Conservation (phyloP, 23 red algal genomes). For the Gracilaria gracilis region DNA sequence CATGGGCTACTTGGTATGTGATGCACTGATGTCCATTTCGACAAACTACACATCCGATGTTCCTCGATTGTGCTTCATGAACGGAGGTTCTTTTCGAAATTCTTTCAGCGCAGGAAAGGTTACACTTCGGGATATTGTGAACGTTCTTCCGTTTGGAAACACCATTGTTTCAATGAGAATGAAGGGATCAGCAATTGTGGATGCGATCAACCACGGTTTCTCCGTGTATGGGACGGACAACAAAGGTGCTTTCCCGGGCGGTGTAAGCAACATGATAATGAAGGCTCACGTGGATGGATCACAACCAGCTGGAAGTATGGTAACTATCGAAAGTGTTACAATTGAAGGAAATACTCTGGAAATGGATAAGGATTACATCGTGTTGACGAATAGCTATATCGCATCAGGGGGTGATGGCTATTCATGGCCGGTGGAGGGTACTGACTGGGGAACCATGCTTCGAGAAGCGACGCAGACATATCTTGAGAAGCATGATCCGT, state of each 20-base stretch:
- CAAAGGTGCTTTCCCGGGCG: background rate
- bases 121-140: constrained; percentile 48
- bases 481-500: constrained; percentile 52
- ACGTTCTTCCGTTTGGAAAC: constrained; percentile 66
- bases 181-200: constrained; percentile 34
- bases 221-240: constrained; percentile 10
- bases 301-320: constrained; percentile 21
- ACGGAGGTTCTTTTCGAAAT: constrained; percentile 42
- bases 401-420: constrained; percentile 53
- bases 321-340: constrained; percentile 15
- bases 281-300: constrained; percentile 41
- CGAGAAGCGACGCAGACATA: constrained; percentile 41
- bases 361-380: constrained; percentile 10
- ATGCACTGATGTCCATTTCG: constrained; percentile 33
- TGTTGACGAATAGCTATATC: constrained; percentile 52
- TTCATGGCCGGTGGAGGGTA: constrained; percentile 32
- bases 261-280: constrained; percentile 32
- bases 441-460: constrained; percentile 46
- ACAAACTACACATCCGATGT: background rate
- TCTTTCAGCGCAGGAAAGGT: constrained; percentile 40
- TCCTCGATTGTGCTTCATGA: constrained; percentile 45
- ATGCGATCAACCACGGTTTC: constrained; percentile 39
- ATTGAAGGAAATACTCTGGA: constrained; percentile 14
- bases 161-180: constrained; percentile 33
- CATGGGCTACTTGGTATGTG: constrained; percentile 66